These are phyloP conservation scores for Phytophthora citrophthora DNA, from an alignment of 352 stramenopile species.

Conservation along the genomic window DNA sequence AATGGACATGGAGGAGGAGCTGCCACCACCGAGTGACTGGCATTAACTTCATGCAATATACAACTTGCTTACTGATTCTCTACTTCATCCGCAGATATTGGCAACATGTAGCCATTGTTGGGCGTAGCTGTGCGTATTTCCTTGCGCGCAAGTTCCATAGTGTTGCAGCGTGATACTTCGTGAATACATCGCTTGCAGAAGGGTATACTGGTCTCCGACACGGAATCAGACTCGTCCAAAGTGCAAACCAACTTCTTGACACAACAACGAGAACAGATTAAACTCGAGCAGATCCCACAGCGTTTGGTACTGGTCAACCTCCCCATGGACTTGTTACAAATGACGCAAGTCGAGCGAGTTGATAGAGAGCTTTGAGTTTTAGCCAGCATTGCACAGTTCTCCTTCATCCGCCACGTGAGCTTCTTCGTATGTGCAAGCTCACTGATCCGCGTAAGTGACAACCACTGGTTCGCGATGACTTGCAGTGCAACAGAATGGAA, in stretches of 20 bases:
- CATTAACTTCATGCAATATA: neutral
- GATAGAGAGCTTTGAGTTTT: conserved; percentile 23
- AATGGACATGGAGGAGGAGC: conserved; percentile 48
- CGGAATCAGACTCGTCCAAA: neutral
- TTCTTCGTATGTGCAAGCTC: conserved; percentile 63
- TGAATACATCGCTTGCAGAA: conserved; percentile 33
- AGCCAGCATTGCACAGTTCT: conserved; percentile 12
- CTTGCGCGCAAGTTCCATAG: conserved; percentile 16
- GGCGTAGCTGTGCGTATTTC: conserved; percentile 8
- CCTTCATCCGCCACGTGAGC: conserved; percentile 42
- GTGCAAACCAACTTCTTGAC: conserved; percentile 27
- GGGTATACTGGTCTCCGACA: conserved; percentile 21
- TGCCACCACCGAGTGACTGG: conserved; percentile 26
- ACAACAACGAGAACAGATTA: conserved; percentile 39
- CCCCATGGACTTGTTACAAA: conserved; percentile 29
- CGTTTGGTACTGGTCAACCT: conserved; percentile 21
- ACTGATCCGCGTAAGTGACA: conserved; percentile 45
- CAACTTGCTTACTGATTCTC: too few species aligned
- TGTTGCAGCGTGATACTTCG: conserved; percentile 17
- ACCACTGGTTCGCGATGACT: conserved; percentile 36
- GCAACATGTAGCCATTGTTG: neutral
- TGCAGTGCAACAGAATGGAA: conserved; percentile 36
- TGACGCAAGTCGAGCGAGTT: conserved; percentile 12
- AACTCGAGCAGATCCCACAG: conserved; percentile 17
- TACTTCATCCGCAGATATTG: neutral